These are phyloP conservation scores for Rhypophila decipiens DNA, from an alignment of 495 filamentous ascomycete genomes.

Conservation along the genomic window DNA sequence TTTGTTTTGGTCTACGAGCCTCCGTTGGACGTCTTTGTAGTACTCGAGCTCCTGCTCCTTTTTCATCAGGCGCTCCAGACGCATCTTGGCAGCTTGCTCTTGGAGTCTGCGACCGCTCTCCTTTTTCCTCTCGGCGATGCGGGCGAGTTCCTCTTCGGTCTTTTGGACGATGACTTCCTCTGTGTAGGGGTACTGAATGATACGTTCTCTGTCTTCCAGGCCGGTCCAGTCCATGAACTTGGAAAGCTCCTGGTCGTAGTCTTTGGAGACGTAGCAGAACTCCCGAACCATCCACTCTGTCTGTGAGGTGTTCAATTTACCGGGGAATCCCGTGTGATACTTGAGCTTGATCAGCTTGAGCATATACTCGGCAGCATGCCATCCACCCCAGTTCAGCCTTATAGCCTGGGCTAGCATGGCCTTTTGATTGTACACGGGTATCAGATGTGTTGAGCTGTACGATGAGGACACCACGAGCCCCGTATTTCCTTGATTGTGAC, in stretches of 20 bases:
- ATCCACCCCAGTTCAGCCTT: constrained; percentile 90
- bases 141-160: constrained; percentile 82
- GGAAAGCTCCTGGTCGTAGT: constrained; percentile 71
- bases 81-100: constrained; percentile 95
- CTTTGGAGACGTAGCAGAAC: constrained; percentile 81
- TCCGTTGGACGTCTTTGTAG: constrained; percentile 71
- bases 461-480: constrained; percentile 89
- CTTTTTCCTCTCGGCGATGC: constrained; percentile 83
- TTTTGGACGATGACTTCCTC: constrained; percentile 86
- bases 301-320: constrained; percentile 76
- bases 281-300: constrained; percentile 79
- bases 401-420: constrained; percentile 76
- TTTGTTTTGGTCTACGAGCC: constrained; percentile 63
- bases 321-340: constrained; percentile 75
- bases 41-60: constrained; percentile 96
- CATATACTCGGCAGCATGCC: constrained; percentile 81
- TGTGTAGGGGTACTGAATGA: constrained; percentile 88
- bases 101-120: constrained; percentile 88
- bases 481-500: constrained; percentile 80
- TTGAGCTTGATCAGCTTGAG: constrained; percentile 86
- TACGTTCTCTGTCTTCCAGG: constrained; percentile 77
- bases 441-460: constrained; percentile 90
- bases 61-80: constrained; percentile 85
- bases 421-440: constrained; percentile 82
- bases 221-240: constrained; percentile 79